Conservation (phyloP, 1,139 yeast genomes). For the Blastobotrys buckinghamii region DNA sequence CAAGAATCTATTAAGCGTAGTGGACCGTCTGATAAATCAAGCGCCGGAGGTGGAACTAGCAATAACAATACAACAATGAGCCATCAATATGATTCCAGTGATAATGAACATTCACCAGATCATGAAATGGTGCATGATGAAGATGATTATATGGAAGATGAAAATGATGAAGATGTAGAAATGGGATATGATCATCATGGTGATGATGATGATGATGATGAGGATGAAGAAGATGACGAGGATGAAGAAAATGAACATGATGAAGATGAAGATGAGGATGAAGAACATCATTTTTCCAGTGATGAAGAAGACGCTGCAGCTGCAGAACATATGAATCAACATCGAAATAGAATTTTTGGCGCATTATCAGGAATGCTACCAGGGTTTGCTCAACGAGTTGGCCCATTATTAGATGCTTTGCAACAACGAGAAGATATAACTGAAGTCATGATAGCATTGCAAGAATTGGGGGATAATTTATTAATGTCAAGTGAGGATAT, state of each 20-base stretch:
- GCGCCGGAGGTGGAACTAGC: background rate
- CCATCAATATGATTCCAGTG: no score
- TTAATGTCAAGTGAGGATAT: conserved; percentile 35
- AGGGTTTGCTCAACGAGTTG: conserved; percentile 35
- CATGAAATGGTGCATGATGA: background rate
- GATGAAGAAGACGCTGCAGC: conserved; percentile 4
- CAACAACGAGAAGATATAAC: conserved; percentile 40
- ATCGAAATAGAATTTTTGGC: conserved; percentile 24
- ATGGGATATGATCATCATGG: background rate
- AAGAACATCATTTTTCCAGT: background rate
- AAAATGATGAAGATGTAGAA: background rate
- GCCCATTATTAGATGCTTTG: conserved; percentile 27
- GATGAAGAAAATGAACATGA: conserved; percentile 5
- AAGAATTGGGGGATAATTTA: conserved; percentile 35
- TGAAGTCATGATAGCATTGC: conserved; percentile 38
- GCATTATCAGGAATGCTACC: conserved; percentile 25
- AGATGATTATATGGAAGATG: background rate
- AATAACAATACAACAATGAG: background rate
- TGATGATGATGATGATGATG: conserved; percentile 10
- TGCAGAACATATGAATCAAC: no score
- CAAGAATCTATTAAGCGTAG: background rate
- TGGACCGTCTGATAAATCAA: background rate
- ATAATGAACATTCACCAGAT: background rate
- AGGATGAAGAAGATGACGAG: conserved; percentile 17
- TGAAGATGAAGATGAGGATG: conserved; percentile 2